Evolutionary conservation across 2,329 filamentous ascomycete genomes (phyloP).

Genomic region (Ascomycota sp.): DNA sequence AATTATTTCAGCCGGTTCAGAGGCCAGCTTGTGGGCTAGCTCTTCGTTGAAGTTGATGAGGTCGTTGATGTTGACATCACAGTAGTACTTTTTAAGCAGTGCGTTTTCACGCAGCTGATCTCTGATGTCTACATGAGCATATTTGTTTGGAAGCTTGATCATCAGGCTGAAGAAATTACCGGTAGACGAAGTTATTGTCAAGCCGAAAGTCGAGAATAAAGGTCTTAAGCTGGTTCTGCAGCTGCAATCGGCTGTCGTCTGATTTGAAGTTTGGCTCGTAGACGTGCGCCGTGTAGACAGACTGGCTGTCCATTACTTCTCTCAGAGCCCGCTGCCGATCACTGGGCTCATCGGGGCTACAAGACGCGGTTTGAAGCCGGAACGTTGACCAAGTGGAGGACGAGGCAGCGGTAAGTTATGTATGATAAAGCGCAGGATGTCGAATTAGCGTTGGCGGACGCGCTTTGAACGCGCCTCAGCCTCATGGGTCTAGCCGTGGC

Average conservation of each 20-base stretch:
- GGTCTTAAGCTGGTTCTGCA: slow-evolving; percentile 63
- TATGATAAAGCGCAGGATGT: too few species aligned
- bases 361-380: too few species aligned
- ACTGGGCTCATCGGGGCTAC: too few species aligned
- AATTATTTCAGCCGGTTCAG: slow-evolving; percentile 80
- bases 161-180: slow-evolving; percentile 29
- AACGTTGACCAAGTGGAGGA: neutral
- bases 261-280: slow-evolving; percentile 46
- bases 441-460: slow-evolving; percentile 1
- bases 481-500: too few species aligned
- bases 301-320: slow-evolving; percentile 60
- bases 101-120: slow-evolving; percentile 93
- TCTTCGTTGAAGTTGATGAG: slow-evolving; percentile 94
- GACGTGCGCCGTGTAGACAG: slow-evolving; percentile 68
- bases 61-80: slow-evolving; percentile 89
- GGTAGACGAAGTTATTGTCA: slow-evolving; percentile 87
- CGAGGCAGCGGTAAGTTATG: slow-evolving; percentile 3
- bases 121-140: slow-evolving; percentile 25
- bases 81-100: slow-evolving; percentile 81
- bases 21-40: slow-evolving; percentile 71
- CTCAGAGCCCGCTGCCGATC: slow-evolving; percentile 1
- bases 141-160: neutral
- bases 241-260: slow-evolving; percentile 48
- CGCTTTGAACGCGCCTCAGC: slow-evolving; percentile 1
- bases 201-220: slow-evolving; percentile 90